Base-by-base conservation (phyloP, 2,329 filamentous ascomycete genomes). In the Stagonosporopsis rhizophila region DNA sequence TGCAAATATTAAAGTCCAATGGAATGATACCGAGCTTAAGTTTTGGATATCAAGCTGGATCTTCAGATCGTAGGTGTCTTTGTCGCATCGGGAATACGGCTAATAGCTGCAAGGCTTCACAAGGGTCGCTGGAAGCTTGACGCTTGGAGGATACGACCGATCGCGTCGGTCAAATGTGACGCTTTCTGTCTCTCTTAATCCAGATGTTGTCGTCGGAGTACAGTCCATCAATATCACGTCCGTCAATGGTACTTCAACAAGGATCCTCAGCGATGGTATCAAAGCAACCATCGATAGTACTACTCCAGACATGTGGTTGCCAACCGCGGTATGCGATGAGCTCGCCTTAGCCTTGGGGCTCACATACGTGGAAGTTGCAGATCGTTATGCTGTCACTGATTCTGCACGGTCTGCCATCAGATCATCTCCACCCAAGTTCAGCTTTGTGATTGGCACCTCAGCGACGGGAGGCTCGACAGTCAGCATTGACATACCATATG, bases 21-120 rank as follows among this genome's bases (percentile, higher is more conserved):
- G 83, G 83, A 5, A 77, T 77, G 52, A 89, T 92, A 45, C 87
- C 89, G 1, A 91, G 89, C 70, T 81, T 90, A 58, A 90, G 87
- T 41, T 92, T 89, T 70, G 89, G 87, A 44, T 92, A 88, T 71
- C 91, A 89, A 3, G 89, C 89, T 34, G 90, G 90, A 14, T 88
- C 88, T 17, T 82, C 83, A 57, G 92, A 92, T 68, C 82, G 87
- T 87, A 32, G 41, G 46, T 41, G 14, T 2, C 15, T 12, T n/a
- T 19, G 4, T 19, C 4, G 15, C 6, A 37, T 4, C 6, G 6
- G 34, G n/a, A 15, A 37, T 15, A 8, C 34, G 9, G 15, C 34
- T 37, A 20, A 37, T 2, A 60, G 30, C 9, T 52, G 46, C 27
- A 23, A 77, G 75, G 65, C 14, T 67, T 65, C 34, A 67, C 69